Base-by-base conservation (phyloP, 106 monocot genomes). In the Dendrobium catenatum region DNA sequence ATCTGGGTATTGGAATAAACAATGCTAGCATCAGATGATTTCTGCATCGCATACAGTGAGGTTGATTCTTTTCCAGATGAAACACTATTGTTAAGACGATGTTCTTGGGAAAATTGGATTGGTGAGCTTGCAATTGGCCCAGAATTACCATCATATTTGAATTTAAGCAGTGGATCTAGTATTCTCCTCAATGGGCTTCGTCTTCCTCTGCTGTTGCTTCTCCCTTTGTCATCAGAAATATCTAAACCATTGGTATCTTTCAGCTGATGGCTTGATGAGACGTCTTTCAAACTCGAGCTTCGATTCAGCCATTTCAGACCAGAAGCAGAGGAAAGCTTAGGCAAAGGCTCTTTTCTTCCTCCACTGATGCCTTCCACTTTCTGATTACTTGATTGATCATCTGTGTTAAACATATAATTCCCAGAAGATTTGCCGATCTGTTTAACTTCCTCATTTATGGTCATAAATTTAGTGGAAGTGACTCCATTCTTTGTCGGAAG, bases 161-260 rank as follows among this genome's bases (percentile, higher is more conserved):
- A 78, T 80, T 89, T 91, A 77, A 91, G 79, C 15, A 89, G 55
- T 31, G 91, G 88, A 78, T 91, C 89, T 27, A 91, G 55, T 78
- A 91, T 76, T 68, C 89, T 87, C 77, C 91, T 85, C 42, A 91
- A 40, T 48, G 89, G 91, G 75, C 86, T 89, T 18, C 55, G 49
- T 75, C 87, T 92, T 0, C 61, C 77, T 82, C 75, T 86, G 24
- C 76, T 78, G 37, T 46, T 80, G 8, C 46, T 22, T 16, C 40
- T 79, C 33, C 15, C 81, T 83, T 79, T 83, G 6, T 76, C 76
- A 76, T 76, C 48, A 9, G 42, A 46, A 29, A 24, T 48, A 20
- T 27, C 49, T 76, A 41, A 76, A 27, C 48, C 48, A 48, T 27
- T 27, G 26, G 49, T 24, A 18, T 76, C 76, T 26, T 76, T 76